Evolutionary conservation across 306 rosid species (phyloP), one percentile per base, ranked within the genome.

Genomic region (Dalbergia cochinchinensis): DNA sequence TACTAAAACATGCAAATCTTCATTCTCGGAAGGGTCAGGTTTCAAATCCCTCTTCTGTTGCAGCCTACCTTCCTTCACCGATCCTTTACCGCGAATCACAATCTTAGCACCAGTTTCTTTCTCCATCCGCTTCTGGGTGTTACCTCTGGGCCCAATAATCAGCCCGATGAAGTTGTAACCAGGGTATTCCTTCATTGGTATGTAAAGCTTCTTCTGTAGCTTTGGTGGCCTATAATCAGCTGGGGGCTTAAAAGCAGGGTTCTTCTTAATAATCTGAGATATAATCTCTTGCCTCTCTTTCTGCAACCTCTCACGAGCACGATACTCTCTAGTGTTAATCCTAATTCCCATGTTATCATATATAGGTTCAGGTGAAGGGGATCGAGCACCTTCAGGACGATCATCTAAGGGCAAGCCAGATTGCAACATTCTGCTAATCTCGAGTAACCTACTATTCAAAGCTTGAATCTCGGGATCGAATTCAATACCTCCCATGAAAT

Each of bases 121-220:
- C 85, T 95, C 98, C 99, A 95, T 95, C 72, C 99, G 81, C 85
- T 95, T 95, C 91, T 95, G 99, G 1, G 99, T 95, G 73, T 95
- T 95, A 4, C 99, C 99, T 79, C 99, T 87, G 0, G 99, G 99
- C 48, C 99, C 99, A 58, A 95, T 95, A 65, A 95, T 95, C 33
- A 95, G 96, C 57, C 99, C 99, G 0, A 95, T 95, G 35, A 95
- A 95, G 82, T 95, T 95, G 77, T 95, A 95, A 53, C 99, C 99
- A 0, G 99, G 99, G 66, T 89, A 95, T 58, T 95, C 99, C 51
- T 95, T 95, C 99, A 95, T 95, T 0, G 98, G 99, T 37, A 95
- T 95, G 71, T 93, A 95, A 39, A 95, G 99, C 94, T 95, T 95
- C 94, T 91, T 95, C 71, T 95, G 93, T 85, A 95, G 99, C 96